Conservation (phyloP, 2,329 filamentous ascomycete genomes). For the Cordyceps tenuipes region DNA sequence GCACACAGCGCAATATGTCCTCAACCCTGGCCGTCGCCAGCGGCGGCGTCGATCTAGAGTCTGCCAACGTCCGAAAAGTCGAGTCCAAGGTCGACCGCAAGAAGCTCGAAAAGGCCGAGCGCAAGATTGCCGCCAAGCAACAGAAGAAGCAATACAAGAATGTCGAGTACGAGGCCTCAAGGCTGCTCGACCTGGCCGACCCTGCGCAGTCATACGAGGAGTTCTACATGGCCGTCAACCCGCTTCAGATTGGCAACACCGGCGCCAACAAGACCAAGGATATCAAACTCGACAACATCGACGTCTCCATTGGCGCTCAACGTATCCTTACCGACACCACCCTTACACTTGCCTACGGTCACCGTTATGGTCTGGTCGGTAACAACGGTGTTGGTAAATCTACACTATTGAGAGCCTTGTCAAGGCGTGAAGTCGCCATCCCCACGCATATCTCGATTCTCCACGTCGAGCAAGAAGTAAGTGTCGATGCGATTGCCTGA, state of each 20-base stretch:
- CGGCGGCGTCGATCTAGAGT: slow-evolving; percentile 83
- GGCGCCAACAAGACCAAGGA: slow-evolving; percentile 89
- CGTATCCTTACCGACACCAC: slow-evolving; percentile 88
- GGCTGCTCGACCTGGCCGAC: slow-evolving; percentile 74
- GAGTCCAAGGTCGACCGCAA: slow-evolving; percentile 97
- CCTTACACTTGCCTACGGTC: slow-evolving; percentile 82
- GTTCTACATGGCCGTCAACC: slow-evolving; percentile 99
- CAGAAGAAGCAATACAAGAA: slow-evolving; percentile 98
- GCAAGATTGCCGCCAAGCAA: slow-evolving; percentile 96
- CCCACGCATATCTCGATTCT: slow-evolving; percentile 97
- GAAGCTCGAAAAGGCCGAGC: slow-evolving; percentile 97
- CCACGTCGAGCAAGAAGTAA: slow-evolving; percentile 93
- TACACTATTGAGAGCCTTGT: slow-evolving; percentile 85
- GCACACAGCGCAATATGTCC: slow-evolving; percentile 89
- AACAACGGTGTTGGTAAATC: slow-evolving; percentile 99
- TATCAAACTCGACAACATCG: slow-evolving; percentile 94
- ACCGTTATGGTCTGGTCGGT: slow-evolving; percentile 93
- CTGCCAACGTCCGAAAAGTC: slow-evolving; percentile 84
- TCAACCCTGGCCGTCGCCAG: slow-evolving; percentile 85
- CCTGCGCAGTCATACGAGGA: slow-evolving; percentile 91
- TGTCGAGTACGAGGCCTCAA: slow-evolving; percentile 94
- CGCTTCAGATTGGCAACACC: slow-evolving; percentile 70
- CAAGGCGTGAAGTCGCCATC: slow-evolving; percentile 86
- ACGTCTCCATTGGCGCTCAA: slow-evolving; percentile 82
- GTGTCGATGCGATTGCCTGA: slow-evolving; percentile 12